Evolutionary conservation across 164 flowering plant genomes (phyloP), one percentile per base, ranked within the genome.

Genomic region (Echeveria elegans): DNA sequence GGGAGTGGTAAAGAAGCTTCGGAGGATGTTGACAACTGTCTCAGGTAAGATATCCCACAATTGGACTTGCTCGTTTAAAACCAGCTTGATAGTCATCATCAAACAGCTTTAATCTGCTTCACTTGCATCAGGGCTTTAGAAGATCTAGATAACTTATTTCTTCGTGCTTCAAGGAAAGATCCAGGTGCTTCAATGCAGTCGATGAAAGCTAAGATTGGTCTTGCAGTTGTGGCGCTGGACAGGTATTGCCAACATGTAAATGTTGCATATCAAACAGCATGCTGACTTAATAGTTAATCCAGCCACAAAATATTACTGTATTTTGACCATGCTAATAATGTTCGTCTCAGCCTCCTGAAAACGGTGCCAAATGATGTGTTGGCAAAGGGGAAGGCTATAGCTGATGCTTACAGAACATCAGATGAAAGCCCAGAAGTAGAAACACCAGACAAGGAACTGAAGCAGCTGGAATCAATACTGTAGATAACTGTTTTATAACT

Each of bases 111-210:
- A 30, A 21, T 16, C 47, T 50, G 36, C 67, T 21, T 56, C 21
- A 18, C 36, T 71, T 62, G 53, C 72, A 68, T 56, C 64, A 90
- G 98, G 34, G 90, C 97, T 41, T 76, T 93, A 82, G 98, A 93
- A 72, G 96, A 88, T 62, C 88, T 90, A 8, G 97, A 93, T 72
- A 85, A 93, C 21, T 77, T 88, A 78, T 75, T 93, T 69, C 82
- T 93, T 64, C 87, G 53, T 32, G 98, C 97, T 68, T 81, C 94
- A 68, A 84, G 97, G 71, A 89, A 86, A 31, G 86, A 90, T 50
- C 81, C 76, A 26, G 75, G 36, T 5, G 86, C 91, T 56, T 78
- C 88, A 7, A 73, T 83, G 34, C 75, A 77, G 61, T 63, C 82
- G 23, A 93, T 93, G 98, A 90, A 82, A 74, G 72, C 77, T 34